Conservation (phyloP, 108 stramenopile genomes). For the Mediolabrus comicus region DNA sequence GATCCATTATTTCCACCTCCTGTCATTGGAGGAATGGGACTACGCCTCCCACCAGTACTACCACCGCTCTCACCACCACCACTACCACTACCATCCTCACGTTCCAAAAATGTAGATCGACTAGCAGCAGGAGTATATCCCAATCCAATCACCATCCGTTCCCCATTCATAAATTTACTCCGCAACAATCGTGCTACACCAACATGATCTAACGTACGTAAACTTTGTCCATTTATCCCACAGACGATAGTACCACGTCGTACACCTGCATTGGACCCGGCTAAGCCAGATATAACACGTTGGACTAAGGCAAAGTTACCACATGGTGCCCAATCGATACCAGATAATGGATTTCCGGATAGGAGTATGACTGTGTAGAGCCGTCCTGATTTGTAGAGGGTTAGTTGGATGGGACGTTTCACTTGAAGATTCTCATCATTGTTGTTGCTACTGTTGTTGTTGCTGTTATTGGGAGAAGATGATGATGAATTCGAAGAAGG, state of each 20-base stretch:
- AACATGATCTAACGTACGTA: conserved; percentile 51
- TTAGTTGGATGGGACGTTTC: conserved; percentile 42
- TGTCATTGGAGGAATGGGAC: background rate
- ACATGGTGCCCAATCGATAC: conserved; percentile 80
- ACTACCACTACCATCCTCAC: conserved; percentile 29
- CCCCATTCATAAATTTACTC: conserved; percentile 26
- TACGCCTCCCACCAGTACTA: background rate
- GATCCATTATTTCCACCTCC: background rate
- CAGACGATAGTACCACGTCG: conserved; percentile 61
- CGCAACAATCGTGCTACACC: conserved; percentile 26
- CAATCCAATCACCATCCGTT: conserved; percentile 44
- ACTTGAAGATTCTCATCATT: conserved; percentile 4
- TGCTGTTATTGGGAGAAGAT: background rate
- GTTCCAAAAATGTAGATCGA: conserved; percentile 54
- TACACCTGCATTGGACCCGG: conserved; percentile 52
- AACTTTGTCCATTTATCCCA: conserved; percentile 26
- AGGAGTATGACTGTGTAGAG: conserved; percentile 57
- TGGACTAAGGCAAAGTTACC: conserved; percentile 80
- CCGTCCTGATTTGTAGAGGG: conserved; percentile 51
- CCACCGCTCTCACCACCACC: background rate
- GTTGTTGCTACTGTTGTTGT: conserved; percentile 1
- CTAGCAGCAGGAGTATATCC: conserved; percentile 66
- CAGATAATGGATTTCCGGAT: conserved; percentile 48
- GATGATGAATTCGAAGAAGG: background rate
- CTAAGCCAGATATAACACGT: conserved; percentile 8